Conservation (phyloP, 2,329 filamentous ascomycete genomes). For the Botrytis aclada region DNA sequence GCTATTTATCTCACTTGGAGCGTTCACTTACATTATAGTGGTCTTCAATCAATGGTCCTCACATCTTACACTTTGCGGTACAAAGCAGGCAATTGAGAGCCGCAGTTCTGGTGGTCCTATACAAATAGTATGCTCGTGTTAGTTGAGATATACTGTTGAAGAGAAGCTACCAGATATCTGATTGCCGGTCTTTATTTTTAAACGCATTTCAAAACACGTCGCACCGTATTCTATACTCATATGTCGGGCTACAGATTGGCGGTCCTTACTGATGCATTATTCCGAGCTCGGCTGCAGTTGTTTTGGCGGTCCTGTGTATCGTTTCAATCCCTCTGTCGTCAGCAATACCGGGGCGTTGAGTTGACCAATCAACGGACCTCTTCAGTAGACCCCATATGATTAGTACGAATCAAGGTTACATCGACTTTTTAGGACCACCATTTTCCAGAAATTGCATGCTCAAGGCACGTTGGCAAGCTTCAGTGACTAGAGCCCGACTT, state of each 20-base stretch:
- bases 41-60: neutral
- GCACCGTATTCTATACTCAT: neutral
- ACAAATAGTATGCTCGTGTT: too few species aligned
- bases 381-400: neutral
- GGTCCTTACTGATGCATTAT: neutral
- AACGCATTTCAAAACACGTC: neutral
- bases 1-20: neutral
- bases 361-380: neutral
- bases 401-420: neutral
- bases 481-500: neutral
- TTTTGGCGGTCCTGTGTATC: neutral
- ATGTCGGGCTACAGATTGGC: neutral
- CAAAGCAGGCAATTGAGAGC: neutral
- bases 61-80: neutral
- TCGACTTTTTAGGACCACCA: neutral
- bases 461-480: neutral
- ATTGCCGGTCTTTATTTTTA: neutral
- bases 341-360: neutral
- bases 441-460: neutral
- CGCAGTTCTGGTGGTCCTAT: neutral
- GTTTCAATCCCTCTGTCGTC: neutral
- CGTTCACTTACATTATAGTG: neutral
- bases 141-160: neutral
- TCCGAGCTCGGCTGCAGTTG: neutral
- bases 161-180: neutral